Conservation (phyloP, 2,329 filamentous ascomycete species). For the Emergomyces africanus region DNA sequence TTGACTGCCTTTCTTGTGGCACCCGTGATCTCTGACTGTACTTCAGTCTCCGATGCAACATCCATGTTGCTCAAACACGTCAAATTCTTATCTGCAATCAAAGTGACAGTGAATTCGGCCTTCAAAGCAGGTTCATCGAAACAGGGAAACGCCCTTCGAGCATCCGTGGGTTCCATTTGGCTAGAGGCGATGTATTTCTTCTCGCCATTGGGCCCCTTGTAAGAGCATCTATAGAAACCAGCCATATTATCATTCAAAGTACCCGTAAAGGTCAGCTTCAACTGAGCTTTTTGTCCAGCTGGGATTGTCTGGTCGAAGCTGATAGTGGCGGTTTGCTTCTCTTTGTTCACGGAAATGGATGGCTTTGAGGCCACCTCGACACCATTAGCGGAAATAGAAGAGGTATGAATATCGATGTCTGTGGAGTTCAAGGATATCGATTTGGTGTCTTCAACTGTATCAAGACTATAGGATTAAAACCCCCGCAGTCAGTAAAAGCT, state of each 20-base stretch:
- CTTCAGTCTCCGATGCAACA: slow-evolving; percentile 63
- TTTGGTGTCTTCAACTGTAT: slow-evolving; percentile 71
- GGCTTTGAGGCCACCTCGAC: slow-evolving; percentile 48
- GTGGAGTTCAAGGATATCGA: slow-evolving; percentile 80
- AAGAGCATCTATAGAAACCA: slow-evolving; percentile 92
- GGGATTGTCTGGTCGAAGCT: slow-evolving; percentile 60
- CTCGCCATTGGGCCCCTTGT: slow-evolving; percentile 68
- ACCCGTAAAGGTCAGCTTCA: slow-evolving; percentile 68
- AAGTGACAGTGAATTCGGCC: slow-evolving; percentile 79
- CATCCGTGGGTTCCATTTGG: slow-evolving; percentile 95
- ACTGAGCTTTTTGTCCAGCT: slow-evolving; percentile 63
- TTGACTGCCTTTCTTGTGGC: slow-evolving; percentile 70
- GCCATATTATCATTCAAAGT: slow-evolving; percentile 89
- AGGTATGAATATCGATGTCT: slow-evolving; percentile 70
- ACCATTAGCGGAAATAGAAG: slow-evolving; percentile 51
- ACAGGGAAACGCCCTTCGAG: slow-evolving; percentile 83
- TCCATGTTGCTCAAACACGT: slow-evolving; percentile 98
- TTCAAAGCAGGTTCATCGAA: slow-evolving; percentile 95
- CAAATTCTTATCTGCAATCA: slow-evolving; percentile 79
- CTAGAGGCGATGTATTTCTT: slow-evolving; percentile 76
- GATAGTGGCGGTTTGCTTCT: slow-evolving; percentile 70
- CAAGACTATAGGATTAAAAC: slow-evolving; percentile 40
- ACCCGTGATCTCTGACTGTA: slow-evolving; percentile 50
- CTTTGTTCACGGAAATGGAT: slow-evolving; percentile 59
- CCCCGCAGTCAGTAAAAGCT: slow-evolving; percentile 6